phyloP scores from a whole-genome alignment of 2,329 filamentous ascomycete species.

The Fusarium miscanthi region DNA sequence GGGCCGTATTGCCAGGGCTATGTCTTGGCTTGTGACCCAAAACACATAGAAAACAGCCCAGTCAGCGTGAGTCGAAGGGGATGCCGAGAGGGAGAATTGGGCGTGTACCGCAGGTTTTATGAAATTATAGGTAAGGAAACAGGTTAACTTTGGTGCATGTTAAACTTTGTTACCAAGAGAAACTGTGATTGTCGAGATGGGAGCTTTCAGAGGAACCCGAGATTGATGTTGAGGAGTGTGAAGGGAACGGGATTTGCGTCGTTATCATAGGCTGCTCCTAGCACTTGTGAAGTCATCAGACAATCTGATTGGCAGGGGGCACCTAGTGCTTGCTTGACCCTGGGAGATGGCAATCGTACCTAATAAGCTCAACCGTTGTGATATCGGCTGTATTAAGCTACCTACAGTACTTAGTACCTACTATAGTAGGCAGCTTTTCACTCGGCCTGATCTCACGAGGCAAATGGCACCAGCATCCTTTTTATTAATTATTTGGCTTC shows the following conservation, averaged over 20 bases:
- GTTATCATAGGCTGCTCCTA: constrained; percentile 36
- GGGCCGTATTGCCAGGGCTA: constrained; percentile 23
- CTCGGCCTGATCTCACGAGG: constrained; percentile 5
- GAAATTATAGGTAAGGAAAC: background rate
- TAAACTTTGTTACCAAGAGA: constrained; percentile 3
- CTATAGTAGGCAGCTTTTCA: background rate
- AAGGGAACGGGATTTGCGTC: constrained; percentile 14
- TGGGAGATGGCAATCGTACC: background rate
- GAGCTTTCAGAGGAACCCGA: constrained; percentile 25
- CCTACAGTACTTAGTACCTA: background rate
- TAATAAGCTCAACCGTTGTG: constrained; percentile 7
- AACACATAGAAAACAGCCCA: constrained; percentile 33
- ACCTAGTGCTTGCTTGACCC: background rate
- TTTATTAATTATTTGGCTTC: background rate
- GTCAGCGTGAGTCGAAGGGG: constrained; percentile 10
- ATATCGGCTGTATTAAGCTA: background rate
- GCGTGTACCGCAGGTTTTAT: background rate
- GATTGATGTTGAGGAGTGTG: constrained; percentile 22
- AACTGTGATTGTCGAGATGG: constrained; percentile 33
- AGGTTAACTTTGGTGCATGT: background rate
- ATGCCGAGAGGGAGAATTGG: background rate
- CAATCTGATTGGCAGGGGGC: constrained; percentile 28
- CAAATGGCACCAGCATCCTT: constrained; percentile 15
- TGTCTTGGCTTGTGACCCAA: constrained; percentile 39
- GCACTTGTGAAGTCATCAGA: constrained; percentile 33